Conservation (phyloP, 352 stramenopile genomes). For the Phytophthora capsici region DNA sequence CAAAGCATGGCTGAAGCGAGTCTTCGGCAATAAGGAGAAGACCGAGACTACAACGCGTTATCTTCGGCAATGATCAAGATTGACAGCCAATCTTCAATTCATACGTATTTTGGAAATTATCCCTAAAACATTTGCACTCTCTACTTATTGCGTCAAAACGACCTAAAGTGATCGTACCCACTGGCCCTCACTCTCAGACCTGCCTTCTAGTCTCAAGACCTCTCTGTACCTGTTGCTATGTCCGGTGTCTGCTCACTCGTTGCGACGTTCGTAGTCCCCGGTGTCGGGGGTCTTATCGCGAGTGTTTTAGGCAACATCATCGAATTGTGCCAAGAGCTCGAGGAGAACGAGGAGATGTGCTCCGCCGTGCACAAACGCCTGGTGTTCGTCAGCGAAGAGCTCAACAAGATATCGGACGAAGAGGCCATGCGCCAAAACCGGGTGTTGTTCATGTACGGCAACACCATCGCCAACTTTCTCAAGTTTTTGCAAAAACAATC, state of each 20-base stretch:
- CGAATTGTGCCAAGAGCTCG: constrained; percentile 35
- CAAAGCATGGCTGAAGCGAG: neutral
- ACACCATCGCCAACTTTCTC: constrained; percentile 26
- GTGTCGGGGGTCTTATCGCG: constrained; percentile 29
- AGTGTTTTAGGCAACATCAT: constrained; percentile 25
- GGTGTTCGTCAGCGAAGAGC: constrained; percentile 28
- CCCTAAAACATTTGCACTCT: neutral
- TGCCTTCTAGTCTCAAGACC: neutral
- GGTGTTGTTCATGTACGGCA: constrained; percentile 28
- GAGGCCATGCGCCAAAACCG: constrained; percentile 30
- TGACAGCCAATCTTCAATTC: neutral
- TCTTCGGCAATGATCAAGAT: neutral
- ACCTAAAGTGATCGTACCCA: neutral
- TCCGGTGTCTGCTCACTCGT: constrained; percentile 32
- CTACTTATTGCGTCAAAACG: neutral
- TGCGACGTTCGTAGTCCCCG: constrained; percentile 27
- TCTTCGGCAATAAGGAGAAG: constrained; percentile 6
- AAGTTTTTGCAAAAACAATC: constrained; percentile 34
- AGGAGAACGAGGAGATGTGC: constrained; percentile 42
- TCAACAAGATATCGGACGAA: constrained; percentile 29
- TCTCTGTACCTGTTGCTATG: constrained; percentile 8
- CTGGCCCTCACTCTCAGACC: neutral
- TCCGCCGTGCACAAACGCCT: constrained; percentile 23
- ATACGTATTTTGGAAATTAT: constrained; percentile 18
- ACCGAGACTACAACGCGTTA: neutral